Base-by-base conservation (phyloP, 2,329 filamentous ascomycete species). In the Penicillium sp. region DNA sequence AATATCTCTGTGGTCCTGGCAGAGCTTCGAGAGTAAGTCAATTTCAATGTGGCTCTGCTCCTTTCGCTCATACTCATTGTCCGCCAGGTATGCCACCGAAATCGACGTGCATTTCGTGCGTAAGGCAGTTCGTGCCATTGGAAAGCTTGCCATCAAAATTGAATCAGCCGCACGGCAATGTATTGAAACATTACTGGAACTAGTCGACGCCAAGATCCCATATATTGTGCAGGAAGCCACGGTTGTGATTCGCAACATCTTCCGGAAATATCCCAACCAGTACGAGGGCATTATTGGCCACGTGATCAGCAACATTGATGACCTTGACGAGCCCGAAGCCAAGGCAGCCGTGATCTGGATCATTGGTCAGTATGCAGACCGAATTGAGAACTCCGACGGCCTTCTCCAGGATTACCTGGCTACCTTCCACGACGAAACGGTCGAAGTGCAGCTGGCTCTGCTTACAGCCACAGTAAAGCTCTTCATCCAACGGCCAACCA, bases 271-370 rank as follows among this genome's bases (percentile, higher is more conserved):
- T 70, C 95, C 95, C 9, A 97, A 99, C 73, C 91, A 97, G 73
- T 99, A 99, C 76, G 95, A 99, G 76, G 93, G 90, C 59, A 98
- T 99, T 74, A 99, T 99, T 70, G 89, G 90, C 50, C 96, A 93
- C 1, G 83, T 99, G 0, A 98, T 96, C 77, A 92, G 97, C 73
- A 93, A 99, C 68, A 85, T 99, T 24, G 95, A 99, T 75, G 96
- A 93, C 4, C 80, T 99, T 48, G 95, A 99, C 73, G 95, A 99
- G 73, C 93, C 95, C 2, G 95, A 99, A 75, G 95, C 95, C 46
- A 99, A 99, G 74, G 93, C 95, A 1, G 95, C 95, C 57, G 96
- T 99, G 87, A 95, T 99, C 45, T 99, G 95, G 95, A 95, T 99
- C 35, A 99, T 99, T 71, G 95, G 95, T 2, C 91, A 99, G 73